A percentile compares a stretch with the other conserved stretches of the same genome.
These are phyloP conservation scores for Eugenia klotzschiana DNA, from an alignment of 441 rosid genomes.

Conservation along the genomic window DNA sequence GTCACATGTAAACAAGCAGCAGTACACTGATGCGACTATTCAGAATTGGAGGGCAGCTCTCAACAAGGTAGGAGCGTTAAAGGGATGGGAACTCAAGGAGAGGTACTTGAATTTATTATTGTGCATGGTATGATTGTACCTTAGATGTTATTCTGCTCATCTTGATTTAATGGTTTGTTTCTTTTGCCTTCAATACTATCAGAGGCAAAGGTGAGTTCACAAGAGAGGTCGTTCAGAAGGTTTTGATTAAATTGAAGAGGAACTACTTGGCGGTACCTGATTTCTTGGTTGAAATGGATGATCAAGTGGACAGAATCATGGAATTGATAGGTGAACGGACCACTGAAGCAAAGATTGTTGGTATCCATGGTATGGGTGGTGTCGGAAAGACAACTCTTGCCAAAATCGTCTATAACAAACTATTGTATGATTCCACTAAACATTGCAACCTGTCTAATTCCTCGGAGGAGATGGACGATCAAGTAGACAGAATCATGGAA, in stretches of 20 bases:
- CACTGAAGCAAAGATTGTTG: not conserved
- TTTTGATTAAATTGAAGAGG: not conserved
- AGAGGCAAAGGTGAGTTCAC: not conserved
- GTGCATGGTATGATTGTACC: not conserved
- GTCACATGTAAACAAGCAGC: not conserved
- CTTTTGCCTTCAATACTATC: not conserved
- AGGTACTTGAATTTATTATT: not conserved
- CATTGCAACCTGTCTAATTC: too few relatives aligned
- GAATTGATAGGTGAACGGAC: not conserved
- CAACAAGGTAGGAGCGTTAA: not conserved
- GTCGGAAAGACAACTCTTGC: not conserved
- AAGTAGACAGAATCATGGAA: too few relatives aligned
- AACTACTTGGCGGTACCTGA: not conserved
- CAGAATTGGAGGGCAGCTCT: not conserved
- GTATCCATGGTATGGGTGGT: not conserved
- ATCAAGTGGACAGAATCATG: not conserved
- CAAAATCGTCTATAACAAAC: not conserved
- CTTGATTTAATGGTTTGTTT: fast-evolving
- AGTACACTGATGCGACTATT: not conserved
- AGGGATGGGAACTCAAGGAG: not conserved
- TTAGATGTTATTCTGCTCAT: not conserved
- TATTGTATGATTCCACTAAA: fast-evolving
- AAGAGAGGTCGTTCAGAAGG: fast-evolving
- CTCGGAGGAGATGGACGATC: too few relatives aligned
- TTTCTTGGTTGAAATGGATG: not conserved